Conservation (phyloP, 306 rosid genomes). For the Purshia tridentata region DNA sequence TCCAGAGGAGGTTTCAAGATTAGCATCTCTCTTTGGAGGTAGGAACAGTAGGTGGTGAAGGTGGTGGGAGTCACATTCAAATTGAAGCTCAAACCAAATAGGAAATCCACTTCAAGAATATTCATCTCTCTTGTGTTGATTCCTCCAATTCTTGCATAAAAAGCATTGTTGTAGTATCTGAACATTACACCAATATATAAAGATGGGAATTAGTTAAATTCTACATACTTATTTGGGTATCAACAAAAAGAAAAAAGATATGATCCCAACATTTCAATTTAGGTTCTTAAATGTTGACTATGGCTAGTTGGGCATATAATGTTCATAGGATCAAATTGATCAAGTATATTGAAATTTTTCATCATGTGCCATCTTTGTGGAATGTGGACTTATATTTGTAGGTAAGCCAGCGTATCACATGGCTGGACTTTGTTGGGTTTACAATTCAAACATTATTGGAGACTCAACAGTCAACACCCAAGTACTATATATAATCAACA, state of each 20-base stretch:
- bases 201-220: neutral
- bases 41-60: slow-evolving; percentile 64
- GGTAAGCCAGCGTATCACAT: slow-evolving; percentile 10
- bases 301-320: too few relatives aligned
- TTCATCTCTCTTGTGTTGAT: slow-evolving; percentile 89
- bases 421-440: slow-evolving; percentile 27
- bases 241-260: neutral
- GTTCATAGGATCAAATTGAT: too few relatives aligned
- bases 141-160: slow-evolving; percentile 97
- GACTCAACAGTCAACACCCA: too few relatives aligned
- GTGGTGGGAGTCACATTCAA: slow-evolving; percentile 78
- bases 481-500: too few relatives aligned
- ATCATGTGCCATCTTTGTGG: slow-evolving; percentile 5
- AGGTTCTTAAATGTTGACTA: too few relatives aligned
- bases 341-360: neutral
- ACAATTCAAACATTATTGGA: too few relatives aligned
- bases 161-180: slow-evolving; percentile 95
- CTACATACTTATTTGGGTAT: neutral
- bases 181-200: neutral
- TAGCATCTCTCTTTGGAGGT: slow-evolving; percentile 80
- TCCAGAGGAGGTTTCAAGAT: slow-evolving; percentile 57
- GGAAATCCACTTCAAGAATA: slow-evolving; percentile 84
- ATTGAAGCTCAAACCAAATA: slow-evolving; percentile 84
- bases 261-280: too few relatives aligned
- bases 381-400: neutral